These are phyloP conservation scores for Tetrahymena thermophila DNA, from an alignment of 73 alveolate genomes.

Conservation along the genomic window DNA sequence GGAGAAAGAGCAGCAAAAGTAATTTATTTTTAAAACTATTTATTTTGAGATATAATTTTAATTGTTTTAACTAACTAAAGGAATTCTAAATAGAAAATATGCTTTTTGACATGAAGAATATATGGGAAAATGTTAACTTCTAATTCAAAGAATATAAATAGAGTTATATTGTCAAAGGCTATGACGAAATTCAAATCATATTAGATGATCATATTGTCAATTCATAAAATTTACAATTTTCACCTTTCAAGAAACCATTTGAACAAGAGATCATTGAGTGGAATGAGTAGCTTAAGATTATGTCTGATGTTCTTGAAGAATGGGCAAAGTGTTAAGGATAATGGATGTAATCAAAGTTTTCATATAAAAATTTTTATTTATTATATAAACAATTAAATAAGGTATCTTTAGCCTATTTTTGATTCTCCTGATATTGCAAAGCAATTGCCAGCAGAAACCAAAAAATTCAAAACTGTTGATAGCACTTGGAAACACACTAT, in stretches of 20 bases:
- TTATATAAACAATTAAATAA: neutral
- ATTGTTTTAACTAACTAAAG: neutral
- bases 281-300: slow-evolving; percentile 94
- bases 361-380: neutral
- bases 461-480: slow-evolving; percentile 89
- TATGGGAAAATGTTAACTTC: slow-evolving; percentile 30
- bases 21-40: neutral
- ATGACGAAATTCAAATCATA: slow-evolving; percentile 64
- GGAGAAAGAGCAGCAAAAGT: slow-evolving; percentile 90
- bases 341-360: slow-evolving; percentile 70
- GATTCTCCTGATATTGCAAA: slow-evolving; percentile 96
- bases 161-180: slow-evolving; percentile 63
- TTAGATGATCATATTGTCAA: slow-evolving; percentile 97
- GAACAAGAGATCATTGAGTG: slow-evolving; percentile 98
- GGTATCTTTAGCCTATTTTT: slow-evolving; percentile 89
- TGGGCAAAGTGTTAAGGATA: slow-evolving; percentile 98
- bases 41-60: neutral
- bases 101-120: slow-evolving; percentile 12
- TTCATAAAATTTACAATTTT: slow-evolving; percentile 97
- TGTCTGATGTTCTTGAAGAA: slow-evolving; percentile 98
- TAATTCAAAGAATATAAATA: slow-evolving; percentile 56
- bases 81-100: slow-evolving; percentile 30
- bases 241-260: slow-evolving; percentile 99
- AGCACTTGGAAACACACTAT: slow-evolving; percentile 63
- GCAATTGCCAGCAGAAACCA: slow-evolving; percentile 90